These are phyloP conservation scores for Trypanosoma conorhini DNA, from an alignment of 208 protist genomes.

Conservation along the genomic window DNA sequence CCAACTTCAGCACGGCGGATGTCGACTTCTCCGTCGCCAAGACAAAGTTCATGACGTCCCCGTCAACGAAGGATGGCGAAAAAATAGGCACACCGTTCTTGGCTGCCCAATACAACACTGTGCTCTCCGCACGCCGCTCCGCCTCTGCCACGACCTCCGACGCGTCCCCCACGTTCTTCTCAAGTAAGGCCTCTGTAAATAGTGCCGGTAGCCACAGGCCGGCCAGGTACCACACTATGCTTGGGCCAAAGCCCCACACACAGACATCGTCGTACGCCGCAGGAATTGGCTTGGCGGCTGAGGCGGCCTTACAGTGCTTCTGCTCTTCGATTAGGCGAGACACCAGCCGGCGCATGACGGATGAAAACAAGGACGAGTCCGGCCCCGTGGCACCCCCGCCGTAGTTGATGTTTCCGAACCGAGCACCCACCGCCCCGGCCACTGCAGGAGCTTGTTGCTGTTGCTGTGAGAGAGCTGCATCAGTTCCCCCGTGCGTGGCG, in stretches of 20 bases:
- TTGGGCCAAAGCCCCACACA: conserved; percentile 68
- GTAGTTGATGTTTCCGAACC: conserved; percentile 77
- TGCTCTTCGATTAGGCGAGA: conserved; percentile 42
- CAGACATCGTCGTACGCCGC: conserved; percentile 43
- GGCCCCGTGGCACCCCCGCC: background rate
- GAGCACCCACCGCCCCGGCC: conserved; percentile 4
- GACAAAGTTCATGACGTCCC: conserved; percentile 73
- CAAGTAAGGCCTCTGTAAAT: conserved; percentile 44
- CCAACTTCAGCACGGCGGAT: conserved; percentile 40
- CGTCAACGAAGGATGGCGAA: conserved; percentile 80
- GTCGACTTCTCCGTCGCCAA: conserved; percentile 3
- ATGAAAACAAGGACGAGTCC: conserved; percentile 38
- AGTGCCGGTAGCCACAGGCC: conserved; percentile 73
- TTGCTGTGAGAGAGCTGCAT: background rate
- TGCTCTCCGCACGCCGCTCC: conserved; percentile 44
- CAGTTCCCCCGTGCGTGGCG: conserved; percentile 37
- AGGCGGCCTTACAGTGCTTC: conserved; percentile 16
- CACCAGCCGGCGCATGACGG: conserved; percentile 61
- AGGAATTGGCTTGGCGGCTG: conserved; percentile 21
- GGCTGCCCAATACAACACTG: conserved; percentile 81
- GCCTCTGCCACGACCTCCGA: conserved; percentile 30
- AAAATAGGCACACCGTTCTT: conserved; percentile 78
- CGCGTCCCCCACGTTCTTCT: conserved; percentile 9
- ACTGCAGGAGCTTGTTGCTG: background rate
- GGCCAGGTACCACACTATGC: conserved; percentile 70